Percentiles rank a stretch among this genome's conserved stretches.
These are phyloP conservation scores for Podaxis sp. DNA, from an alignment of 768 basidiomycete genomes.

Conservation along the genomic window DNA sequence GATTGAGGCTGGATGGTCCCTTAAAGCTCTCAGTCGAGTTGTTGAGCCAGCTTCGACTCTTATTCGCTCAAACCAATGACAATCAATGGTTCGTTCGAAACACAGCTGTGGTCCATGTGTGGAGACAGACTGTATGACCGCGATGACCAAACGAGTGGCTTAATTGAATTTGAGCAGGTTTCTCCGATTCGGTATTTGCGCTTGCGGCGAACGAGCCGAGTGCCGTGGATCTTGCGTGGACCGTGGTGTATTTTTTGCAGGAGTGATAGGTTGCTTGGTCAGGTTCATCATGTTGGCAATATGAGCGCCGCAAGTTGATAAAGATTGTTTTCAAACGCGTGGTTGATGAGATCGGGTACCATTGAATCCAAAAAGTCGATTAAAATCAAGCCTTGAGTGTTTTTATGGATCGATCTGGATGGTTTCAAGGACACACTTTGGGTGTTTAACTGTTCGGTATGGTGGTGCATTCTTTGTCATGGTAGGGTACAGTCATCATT, in stretches of 20 bases:
- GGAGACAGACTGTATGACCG: not conserved
- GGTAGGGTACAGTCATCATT: no score
- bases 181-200: conserved; percentile 5
- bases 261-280: not conserved
- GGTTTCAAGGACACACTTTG: no score
- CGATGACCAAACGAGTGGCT: not conserved
- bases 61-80: not conserved
- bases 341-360: not conserved
- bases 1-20: not conserved
- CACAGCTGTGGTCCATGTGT: not conserved
- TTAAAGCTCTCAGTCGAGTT: not conserved
- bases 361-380: no score
- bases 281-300: not conserved
- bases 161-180: not conserved
- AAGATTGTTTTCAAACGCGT: not conserved
- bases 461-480: no score
- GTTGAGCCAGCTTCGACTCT: not conserved
- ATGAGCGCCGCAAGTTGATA: not conserved
- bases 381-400: no score
- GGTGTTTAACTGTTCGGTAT: no score
- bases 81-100: not conserved
- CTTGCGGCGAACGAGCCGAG: not conserved
- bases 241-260: not conserved
- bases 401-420: no score
- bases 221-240: not conserved